Evolutionary conservation across 75 land plant genomes (phyloP).

Genomic region (Azolla pinnata): DNA sequence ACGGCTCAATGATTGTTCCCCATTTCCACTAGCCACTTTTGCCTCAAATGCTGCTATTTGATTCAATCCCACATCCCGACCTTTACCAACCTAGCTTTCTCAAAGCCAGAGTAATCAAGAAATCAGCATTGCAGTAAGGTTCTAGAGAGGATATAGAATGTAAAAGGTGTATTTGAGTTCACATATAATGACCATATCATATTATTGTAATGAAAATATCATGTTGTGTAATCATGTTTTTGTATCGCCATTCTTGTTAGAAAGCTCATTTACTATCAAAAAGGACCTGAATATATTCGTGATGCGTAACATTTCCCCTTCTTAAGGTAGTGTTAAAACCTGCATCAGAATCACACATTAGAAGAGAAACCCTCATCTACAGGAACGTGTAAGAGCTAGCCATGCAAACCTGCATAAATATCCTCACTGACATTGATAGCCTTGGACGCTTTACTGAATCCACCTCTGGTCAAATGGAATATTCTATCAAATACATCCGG

Average conservation of each 20-base stretch:
- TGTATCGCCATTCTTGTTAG: too few relatives aligned
- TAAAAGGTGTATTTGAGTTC: too few relatives aligned
- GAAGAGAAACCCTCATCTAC: too few relatives aligned
- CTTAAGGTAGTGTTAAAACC: slow-evolving; percentile 34
- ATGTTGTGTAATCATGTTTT: too few relatives aligned
- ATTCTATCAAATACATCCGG: slow-evolving; percentile 94
- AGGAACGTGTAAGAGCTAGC: too few relatives aligned
- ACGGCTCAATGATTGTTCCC: slow-evolving; percentile 88
- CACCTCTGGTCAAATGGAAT: slow-evolving; percentile 89
- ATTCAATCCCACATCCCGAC: slow-evolving; percentile 92
- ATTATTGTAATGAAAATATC: too few relatives aligned
- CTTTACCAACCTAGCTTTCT: slow-evolving; percentile 77
- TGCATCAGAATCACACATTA: slow-evolving; percentile 5
- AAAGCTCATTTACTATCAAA: too few relatives aligned
- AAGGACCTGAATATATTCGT: slow-evolving; percentile 38
- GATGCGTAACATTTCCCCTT: slow-evolving; percentile 27
- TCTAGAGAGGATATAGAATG: too few relatives aligned
- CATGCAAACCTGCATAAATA: slow-evolving; percentile 80
- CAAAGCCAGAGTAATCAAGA: too few relatives aligned
- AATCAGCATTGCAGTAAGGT: too few relatives aligned
- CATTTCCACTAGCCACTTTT: slow-evolving; percentile 97
- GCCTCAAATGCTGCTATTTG: slow-evolving; percentile 97
- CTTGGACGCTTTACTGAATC: slow-evolving; percentile 89
- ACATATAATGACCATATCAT: too few relatives aligned
- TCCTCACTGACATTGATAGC: slow-evolving; percentile 88